Conservation (phyloP, 345 rosid species). For the Brassica napus region Da-Ae NC_063452.1:48207001-48207500, state of each 20-base stretch:
- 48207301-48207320: slow-evolving; percentile 22
- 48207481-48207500: background rate
- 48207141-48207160: slow-evolving; percentile 35
- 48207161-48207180: slow-evolving; percentile 40
- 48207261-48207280: slow-evolving; percentile 7
- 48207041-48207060: background rate
- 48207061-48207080: background rate
- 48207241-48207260: slow-evolving; percentile 14
- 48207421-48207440: slow-evolving; percentile 32
- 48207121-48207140: slow-evolving; percentile 24
- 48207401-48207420: slow-evolving; percentile 40
- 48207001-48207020: background rate
- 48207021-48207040: background rate
- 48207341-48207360: slow-evolving; percentile 15
- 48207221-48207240: slow-evolving; percentile 33
- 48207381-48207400: slow-evolving; percentile 31
- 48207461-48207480: slow-evolving; percentile 5
- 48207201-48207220: slow-evolving; percentile 34
- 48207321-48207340: slow-evolving; percentile 31
- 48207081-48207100: background rate
- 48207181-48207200: slow-evolving; percentile 33
- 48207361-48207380: slow-evolving; percentile 37
- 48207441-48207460: slow-evolving; percentile 42
- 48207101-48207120: background rate
- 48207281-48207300: background rate